These are phyloP conservation scores for Paraglomus occultum DNA, from an alignment of 192 early-diverging fungal genomes.

Conservation along the genomic window DNA sequence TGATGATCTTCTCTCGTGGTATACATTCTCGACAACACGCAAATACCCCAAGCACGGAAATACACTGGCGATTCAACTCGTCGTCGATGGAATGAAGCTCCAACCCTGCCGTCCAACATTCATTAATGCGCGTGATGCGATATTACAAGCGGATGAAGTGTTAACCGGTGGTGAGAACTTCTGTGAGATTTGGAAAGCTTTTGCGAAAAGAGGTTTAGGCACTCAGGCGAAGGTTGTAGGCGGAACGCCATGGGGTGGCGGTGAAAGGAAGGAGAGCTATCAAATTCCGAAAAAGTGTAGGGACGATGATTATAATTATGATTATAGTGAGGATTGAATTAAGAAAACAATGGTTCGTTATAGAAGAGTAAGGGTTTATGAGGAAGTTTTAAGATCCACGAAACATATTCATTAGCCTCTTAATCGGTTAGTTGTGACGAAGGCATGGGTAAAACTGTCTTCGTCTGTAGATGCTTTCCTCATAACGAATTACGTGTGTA, in stretches of 20 bases:
- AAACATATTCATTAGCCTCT: no score
- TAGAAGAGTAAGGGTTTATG: no score
- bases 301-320: neutral
- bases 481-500: no score
- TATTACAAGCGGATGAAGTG: slow-evolving; percentile 62
- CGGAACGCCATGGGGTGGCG: slow-evolving; percentile 59
- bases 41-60: slow-evolving; percentile 58
- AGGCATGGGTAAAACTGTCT: no score
- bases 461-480: no score
- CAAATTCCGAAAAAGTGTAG: slow-evolving; percentile 39
- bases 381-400: no score
- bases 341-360: no score
- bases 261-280: slow-evolving; percentile 54
- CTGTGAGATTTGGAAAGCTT: slow-evolving; percentile 72
- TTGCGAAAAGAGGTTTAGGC: slow-evolving; percentile 92
- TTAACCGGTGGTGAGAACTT: slow-evolving; percentile 65
- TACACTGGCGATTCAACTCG: slow-evolving; percentile 64
- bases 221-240: slow-evolving; percentile 61
- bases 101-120: slow-evolving; percentile 78
- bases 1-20: neutral
- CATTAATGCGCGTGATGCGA: slow-evolving; percentile 70
- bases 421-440: no score
- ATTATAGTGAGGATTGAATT: neutral
- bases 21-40: slow-evolving; percentile 23
- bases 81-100: slow-evolving; percentile 73